A percentile compares a stretch with the other conserved stretches of the same genome.
Evolutionary conservation across 768 basidiomycete genomes (phyloP).

Genomic region (Termitomyces sp.): DNA sequence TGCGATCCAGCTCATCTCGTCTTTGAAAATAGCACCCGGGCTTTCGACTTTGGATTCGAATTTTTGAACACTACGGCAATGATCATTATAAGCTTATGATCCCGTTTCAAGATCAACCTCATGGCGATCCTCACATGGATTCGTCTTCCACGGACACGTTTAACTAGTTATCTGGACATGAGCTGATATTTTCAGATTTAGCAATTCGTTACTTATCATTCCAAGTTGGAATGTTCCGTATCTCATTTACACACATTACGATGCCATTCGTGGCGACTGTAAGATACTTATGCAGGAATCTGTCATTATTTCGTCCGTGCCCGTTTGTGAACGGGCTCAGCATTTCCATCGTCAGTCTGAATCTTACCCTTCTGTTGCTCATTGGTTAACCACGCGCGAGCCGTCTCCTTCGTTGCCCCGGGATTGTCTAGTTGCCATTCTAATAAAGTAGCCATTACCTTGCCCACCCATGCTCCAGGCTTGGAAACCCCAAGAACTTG

Average conservation of each 20-base stretch:
- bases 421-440: constrained; percentile 89
- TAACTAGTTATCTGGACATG: not conserved
- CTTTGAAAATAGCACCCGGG: not conserved
- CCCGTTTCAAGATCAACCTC: not conserved
- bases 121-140: not conserved
- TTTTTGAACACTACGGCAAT: too few relatives aligned
- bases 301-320: constrained; percentile 28
- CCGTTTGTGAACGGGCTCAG: constrained; percentile 36
- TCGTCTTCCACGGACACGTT: not conserved
- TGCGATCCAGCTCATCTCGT: not conserved
- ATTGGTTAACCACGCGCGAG: constrained; percentile 63
- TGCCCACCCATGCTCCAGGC: constrained; percentile 70
- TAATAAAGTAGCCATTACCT: constrained; percentile 60
- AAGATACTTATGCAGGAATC: not conserved
- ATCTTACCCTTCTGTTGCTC: constrained; percentile 49
- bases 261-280: not conserved
- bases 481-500: constrained; percentile 46
- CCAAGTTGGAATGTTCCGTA: too few relatives aligned
- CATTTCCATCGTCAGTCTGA: constrained; percentile 15
- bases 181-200: not conserved
- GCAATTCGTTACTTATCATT: not conserved
- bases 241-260: too few relatives aligned
- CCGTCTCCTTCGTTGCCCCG: constrained; percentile 58
- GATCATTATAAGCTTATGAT: not conserved
- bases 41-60: not conserved